phyloP scores from a whole-genome alignment of 129 eudicot species.

The Silybum marianum region DNA sequence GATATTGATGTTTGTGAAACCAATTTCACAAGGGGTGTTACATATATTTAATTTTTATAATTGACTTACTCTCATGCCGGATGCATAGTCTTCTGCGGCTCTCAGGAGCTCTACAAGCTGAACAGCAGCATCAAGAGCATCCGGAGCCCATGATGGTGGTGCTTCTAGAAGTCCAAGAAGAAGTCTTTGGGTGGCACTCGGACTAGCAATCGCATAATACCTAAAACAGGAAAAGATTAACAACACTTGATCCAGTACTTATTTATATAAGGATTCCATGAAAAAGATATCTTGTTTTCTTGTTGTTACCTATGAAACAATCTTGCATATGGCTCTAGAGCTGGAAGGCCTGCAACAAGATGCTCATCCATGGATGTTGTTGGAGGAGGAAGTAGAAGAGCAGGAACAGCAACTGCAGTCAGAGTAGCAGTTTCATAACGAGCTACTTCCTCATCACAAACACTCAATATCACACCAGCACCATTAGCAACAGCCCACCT shows the following conservation, averaged over 20 bases:
- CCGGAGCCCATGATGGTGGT: constrained; percentile 99
- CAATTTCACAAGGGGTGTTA: background rate
- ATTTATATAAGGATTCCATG: background rate
- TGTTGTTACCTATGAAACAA: constrained; percentile 72
- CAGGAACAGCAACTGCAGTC: constrained; percentile 98
- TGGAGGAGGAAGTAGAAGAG: constrained; percentile 97
- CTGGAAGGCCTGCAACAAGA: constrained; percentile 95
- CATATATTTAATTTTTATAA: background rate
- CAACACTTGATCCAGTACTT: background rate
- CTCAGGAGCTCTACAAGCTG: constrained; percentile 95
- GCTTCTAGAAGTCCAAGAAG: constrained; percentile 98
- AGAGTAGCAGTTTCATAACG: constrained; percentile 93
- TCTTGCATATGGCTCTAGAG: constrained; percentile 95
- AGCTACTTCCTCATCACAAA: constrained; percentile 91
- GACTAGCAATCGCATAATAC: constrained; percentile 96
- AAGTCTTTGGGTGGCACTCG: constrained; percentile 97
- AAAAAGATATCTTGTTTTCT: background rate
- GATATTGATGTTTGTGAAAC: constrained; percentile 13
- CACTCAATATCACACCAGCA: constrained; percentile 96
- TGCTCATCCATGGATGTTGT: constrained; percentile 97
- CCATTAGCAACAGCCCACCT: constrained; percentile 99
- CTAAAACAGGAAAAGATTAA: constrained; percentile 42
- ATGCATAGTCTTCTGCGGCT: constrained; percentile 98
- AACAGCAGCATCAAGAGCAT: constrained; percentile 99
- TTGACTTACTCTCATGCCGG: constrained; percentile 89